Conservation (phyloP, 768 basidiomycete species). For the Collybiopsis confluens region DNA sequence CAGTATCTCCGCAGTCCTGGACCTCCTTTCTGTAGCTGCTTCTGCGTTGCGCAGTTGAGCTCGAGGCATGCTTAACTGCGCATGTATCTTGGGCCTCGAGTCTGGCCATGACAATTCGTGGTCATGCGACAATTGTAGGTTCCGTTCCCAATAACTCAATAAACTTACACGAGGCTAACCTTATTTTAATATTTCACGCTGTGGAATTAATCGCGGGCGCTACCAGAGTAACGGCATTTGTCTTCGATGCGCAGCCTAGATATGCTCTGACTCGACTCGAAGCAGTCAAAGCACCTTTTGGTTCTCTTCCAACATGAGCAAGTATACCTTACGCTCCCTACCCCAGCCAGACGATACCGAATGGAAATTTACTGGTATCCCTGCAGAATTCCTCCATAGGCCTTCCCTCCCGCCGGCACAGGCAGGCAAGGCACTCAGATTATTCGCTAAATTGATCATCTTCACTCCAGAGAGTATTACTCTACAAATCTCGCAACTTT, state of each 20-base stretch:
- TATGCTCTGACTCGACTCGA: not conserved
- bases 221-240: constrained; percentile 1
- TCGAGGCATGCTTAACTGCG: no score
- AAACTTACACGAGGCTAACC: constrained; percentile 1
- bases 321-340: constrained; percentile 32
- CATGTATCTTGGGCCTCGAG: no score
- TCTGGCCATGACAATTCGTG: not conserved
- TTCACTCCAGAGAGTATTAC: constrained; percentile 48
- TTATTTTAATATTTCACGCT: not conserved
- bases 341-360: constrained; percentile 44
- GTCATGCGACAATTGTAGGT: no score
- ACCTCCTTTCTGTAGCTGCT: no score
- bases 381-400: constrained; percentile 11
- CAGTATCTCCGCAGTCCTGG: no score
- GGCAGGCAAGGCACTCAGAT: not conserved
- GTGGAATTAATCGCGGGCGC: not conserved
- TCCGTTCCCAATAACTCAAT: constrained; percentile 9
- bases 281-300: not conserved
- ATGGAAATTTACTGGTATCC: constrained; percentile 45
- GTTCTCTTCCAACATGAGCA: constrained; percentile 25
- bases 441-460: constrained; percentile 44
- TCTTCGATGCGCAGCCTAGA: not conserved
- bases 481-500: constrained; percentile 44
- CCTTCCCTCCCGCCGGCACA: not conserved
- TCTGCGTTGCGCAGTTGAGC: no score